Evolutionary conservation across 805 yeast genomes (phyloP).

Genomic region (Torulaspora maleeae): DNA sequence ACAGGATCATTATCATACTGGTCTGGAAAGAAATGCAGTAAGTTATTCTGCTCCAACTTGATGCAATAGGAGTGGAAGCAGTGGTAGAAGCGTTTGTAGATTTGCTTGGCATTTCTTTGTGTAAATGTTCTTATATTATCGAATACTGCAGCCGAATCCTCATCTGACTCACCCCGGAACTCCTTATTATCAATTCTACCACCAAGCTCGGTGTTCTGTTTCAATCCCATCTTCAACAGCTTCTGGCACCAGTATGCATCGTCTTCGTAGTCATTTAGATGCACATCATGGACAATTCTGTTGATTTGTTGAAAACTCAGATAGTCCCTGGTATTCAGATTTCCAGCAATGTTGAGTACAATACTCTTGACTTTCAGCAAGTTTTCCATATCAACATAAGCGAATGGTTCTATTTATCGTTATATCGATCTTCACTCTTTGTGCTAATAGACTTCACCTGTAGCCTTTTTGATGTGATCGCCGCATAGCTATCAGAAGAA

Average conservation of each 20-base stretch:
- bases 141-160: slow-evolving; percentile 21
- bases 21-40: slow-evolving; percentile 26
- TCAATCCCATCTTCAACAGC: slow-evolving; percentile 22
- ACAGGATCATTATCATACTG: slow-evolving; percentile 27
- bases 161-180: slow-evolving; percentile 4
- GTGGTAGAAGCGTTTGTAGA: slow-evolving; percentile 17
- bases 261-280: slow-evolving; percentile 18
- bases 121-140: slow-evolving; percentile 18
- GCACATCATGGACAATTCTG: slow-evolving; percentile 20
- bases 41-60: slow-evolving; percentile 22
- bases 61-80: slow-evolving; percentile 22
- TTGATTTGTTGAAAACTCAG: slow-evolving; percentile 23
- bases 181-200: not conserved
- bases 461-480: slow-evolving; percentile 1
- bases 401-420: not conserved
- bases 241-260: slow-evolving; percentile 19
- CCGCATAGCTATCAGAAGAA: not conserved
- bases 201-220: not conserved
- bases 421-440: not conserved
- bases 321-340: slow-evolving; percentile 26
- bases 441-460: not conserved
- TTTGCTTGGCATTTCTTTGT: slow-evolving; percentile 11
- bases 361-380: slow-evolving; percentile 25
- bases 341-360: slow-evolving; percentile 23
- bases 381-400: slow-evolving; percentile 21